Evolutionary conservation across 805 yeast genomes (phyloP).

Genomic region (Teunomyces kruisii): DNA sequence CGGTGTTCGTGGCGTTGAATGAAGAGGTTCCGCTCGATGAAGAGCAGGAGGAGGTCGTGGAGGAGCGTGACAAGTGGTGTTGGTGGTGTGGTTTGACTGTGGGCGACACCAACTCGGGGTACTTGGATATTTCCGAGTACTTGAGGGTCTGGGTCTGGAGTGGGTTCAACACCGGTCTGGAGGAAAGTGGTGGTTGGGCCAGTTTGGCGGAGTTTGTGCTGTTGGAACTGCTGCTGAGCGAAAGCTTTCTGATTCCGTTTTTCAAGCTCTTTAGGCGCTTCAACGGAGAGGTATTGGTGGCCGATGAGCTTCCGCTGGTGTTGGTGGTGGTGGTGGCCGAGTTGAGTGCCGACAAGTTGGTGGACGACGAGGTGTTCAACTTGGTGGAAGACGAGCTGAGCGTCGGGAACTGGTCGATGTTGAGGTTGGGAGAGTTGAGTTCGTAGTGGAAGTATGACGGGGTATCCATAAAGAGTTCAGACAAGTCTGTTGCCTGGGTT

Average conservation of each 20-base stretch:
- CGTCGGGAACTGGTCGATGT: conserved; percentile 14
- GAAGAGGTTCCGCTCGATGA: conserved; percentile 9
- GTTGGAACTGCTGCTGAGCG: conserved; percentile 16
- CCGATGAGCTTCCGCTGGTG: too few relatives aligned
- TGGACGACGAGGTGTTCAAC: background rate
- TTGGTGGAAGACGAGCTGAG: conserved; percentile 4
- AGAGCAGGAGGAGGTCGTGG: conserved; percentile 12
- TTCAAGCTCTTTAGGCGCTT: conserved; percentile 37
- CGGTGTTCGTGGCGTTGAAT: conserved; percentile 7
- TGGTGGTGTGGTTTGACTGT: conserved; percentile 7
- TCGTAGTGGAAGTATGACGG: conserved; percentile 20
- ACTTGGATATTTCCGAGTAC: background rate
- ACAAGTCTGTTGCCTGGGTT: conserved; percentile 5
- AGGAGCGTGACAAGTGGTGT: conserved; percentile 13
- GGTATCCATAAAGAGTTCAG: conserved; percentile 9
- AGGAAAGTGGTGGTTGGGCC: conserved; percentile 6
- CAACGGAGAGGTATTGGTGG: conserved; percentile 28
- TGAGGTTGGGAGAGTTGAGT: conserved; percentile 25
- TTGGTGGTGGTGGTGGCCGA: conserved; percentile 1
- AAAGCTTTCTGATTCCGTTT: conserved; percentile 38
- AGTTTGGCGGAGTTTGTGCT: background rate
- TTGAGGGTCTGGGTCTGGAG: conserved; percentile 10
- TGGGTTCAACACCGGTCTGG: conserved; percentile 13
- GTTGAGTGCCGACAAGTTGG: background rate
- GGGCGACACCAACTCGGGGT: conserved; percentile 2